A percentile compares a stretch with the other conserved stretches of the same genome.
Conservation (phyloP, 2,329 filamentous ascomycete species). For the Colletotrichum eleusines region DNA sequence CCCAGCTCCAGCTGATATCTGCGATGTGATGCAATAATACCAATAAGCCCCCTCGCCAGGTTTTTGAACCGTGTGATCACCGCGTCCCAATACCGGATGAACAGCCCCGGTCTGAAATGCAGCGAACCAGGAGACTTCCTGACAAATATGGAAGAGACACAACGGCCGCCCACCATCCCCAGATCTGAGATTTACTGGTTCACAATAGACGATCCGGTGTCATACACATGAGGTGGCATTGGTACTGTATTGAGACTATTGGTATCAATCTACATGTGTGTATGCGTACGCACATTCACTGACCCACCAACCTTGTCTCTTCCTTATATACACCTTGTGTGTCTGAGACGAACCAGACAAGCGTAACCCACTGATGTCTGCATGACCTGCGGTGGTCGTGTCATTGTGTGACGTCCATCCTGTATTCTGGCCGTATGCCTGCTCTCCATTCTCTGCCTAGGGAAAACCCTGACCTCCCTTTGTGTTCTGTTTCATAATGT, state of each 20-base stretch:
- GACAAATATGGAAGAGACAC: neutral
- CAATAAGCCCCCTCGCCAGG: neutral
- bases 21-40: neutral
- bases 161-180: neutral
- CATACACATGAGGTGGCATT: neutral
- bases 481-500: constrained; percentile 9
- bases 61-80: neutral
- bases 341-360: constrained; percentile 12
- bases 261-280: constrained; percentile 35
- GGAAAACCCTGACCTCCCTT: constrained; percentile 12
- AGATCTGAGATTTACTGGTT: neutral
- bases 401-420: constrained; percentile 4
- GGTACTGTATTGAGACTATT: neutral
- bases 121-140: neutral
- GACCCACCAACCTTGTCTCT: constrained; percentile 8
- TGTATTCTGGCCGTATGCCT: constrained; percentile 19
- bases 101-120: neutral
- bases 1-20: neutral
- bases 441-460: constrained; percentile 14
- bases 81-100: neutral
- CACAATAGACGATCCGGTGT: neutral
- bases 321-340: neutral
- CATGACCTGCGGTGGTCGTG: neutral
- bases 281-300: neutral
- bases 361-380: neutral